phyloP scores from a whole-genome alignment of 2,329 filamentous ascomycete species.

The Remersonia thermophila region DNA sequence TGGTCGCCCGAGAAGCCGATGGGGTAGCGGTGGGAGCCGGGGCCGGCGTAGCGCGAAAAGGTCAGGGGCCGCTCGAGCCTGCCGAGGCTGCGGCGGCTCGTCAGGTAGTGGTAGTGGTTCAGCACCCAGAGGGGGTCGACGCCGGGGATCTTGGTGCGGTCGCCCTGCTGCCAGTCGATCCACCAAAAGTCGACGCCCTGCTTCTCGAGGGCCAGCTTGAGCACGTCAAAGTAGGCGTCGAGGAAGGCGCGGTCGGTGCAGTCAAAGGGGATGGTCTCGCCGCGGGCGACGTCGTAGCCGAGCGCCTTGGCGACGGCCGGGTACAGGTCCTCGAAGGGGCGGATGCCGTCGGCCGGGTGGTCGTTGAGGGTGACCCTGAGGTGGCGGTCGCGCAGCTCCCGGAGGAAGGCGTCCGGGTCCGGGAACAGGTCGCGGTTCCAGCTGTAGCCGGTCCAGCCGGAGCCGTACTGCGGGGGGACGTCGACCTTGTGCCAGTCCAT shows the following conservation, averaged over 20 bases:
- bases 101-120: conserved; percentile 52
- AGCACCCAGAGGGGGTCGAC: conserved; percentile 53
- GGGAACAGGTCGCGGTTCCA: conserved; percentile 49
- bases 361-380: conserved; percentile 48
- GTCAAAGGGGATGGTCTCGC: conserved; percentile 44
- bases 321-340: conserved; percentile 44
- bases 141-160: conserved; percentile 39
- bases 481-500: conserved; percentile 55
- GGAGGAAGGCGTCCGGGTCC: conserved; percentile 38
- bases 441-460: conserved; percentile 51
- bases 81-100: conserved; percentile 31
- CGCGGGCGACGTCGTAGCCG: conserved; percentile 35
- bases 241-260: conserved; percentile 40
- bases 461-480: conserved; percentile 23
- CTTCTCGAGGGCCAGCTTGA: conserved; percentile 43
- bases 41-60: conserved; percentile 49
- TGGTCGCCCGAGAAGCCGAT: conserved; percentile 54
- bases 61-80: conserved; percentile 31
- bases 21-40: conserved; percentile 51
- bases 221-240: conserved; percentile 44
- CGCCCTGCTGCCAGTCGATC: conserved; percentile 57
- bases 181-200: conserved; percentile 53
- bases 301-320: conserved; percentile 39
- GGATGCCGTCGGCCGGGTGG: conserved; percentile 48
- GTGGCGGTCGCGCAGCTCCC: conserved; percentile 36